phyloP scores from a whole-genome alignment of 148 eudicot species.

The Persicaria maculosa region DNA sequence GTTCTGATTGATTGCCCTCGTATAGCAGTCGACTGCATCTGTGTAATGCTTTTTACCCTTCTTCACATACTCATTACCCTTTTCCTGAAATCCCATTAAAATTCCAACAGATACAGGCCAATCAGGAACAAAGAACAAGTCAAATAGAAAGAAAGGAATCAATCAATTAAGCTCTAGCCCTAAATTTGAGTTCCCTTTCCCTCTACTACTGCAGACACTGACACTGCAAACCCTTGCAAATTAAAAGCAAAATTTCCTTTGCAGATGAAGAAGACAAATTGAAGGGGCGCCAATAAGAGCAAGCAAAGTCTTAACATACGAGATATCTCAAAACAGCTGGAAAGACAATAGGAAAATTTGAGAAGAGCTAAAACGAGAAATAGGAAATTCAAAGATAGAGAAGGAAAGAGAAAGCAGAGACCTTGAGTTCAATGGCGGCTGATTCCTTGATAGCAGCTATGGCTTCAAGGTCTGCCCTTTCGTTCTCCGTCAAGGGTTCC shows the following conservation, averaged over 20 bases:
- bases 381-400: not conserved
- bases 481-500: slow-evolving; percentile 56
- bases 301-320: not conserved
- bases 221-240: not conserved
- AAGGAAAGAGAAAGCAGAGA: slow-evolving; percentile 14
- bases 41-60: slow-evolving; percentile 82
- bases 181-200: not conserved
- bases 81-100: slow-evolving; percentile 40
- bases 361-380: not conserved
- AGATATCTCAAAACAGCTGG: not conserved
- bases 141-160: not conserved
- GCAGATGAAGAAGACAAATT: not conserved
- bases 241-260: not conserved
- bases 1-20: slow-evolving; percentile 83
- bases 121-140: not conserved
- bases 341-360: not conserved
- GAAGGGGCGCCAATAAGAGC: not conserved
- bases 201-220: not conserved
- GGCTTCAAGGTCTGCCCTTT: slow-evolving; percentile 59
- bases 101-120: not conserved
- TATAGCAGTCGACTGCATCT: slow-evolving; percentile 83
- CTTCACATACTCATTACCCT: slow-evolving; percentile 81
- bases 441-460: slow-evolving; percentile 68
- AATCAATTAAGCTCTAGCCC: not conserved
- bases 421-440: slow-evolving; percentile 84